A percentile compares a stretch with the other conserved stretches of the same genome.
Evolutionary conservation across 176 grass and related monocot species (phyloP).

Genomic region (Raddia guianensis): DNA sequence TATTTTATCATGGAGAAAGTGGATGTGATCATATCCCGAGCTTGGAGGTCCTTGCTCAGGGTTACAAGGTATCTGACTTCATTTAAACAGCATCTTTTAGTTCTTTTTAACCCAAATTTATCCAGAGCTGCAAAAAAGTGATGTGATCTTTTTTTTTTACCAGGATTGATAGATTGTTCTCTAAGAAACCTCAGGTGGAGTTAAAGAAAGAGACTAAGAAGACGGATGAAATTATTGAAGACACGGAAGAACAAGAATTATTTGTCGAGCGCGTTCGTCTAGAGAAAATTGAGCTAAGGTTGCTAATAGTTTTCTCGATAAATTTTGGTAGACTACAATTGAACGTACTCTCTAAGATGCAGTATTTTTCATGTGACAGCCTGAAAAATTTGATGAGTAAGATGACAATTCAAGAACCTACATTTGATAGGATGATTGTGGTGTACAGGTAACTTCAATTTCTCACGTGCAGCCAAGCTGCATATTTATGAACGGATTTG

Average conservation of each 20-base stretch:
- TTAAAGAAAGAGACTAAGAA: constrained; percentile 55
- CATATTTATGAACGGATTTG: constrained; percentile 33
- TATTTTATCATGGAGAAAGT: constrained; percentile 90
- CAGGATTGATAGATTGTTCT: constrained; percentile 65
- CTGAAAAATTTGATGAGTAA: constrained; percentile 64
- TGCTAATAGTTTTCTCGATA: constrained; percentile 4
- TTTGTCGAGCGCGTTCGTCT: constrained; percentile 71
- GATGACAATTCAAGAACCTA: constrained; percentile 95
- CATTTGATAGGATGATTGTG: constrained; percentile 93
- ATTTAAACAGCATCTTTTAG: constrained; percentile 8
- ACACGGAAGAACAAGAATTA: constrained; percentile 54
- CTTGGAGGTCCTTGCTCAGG: constrained; percentile 71
- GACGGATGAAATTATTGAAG: constrained; percentile 62
- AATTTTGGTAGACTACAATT: constrained; percentile 18
- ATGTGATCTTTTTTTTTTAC: constrained; percentile 23
- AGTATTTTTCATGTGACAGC: constrained; percentile 48
- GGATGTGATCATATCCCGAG: constrained; percentile 74
- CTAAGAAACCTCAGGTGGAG: constrained; percentile 43
- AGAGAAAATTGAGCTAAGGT: constrained; percentile 79
- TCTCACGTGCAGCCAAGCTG: constrained; percentile 5
- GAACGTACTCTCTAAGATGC: constrained; percentile 12
- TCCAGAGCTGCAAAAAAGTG: neutral
- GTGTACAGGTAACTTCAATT: constrained; percentile 73
- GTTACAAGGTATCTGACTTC: constrained; percentile 52
- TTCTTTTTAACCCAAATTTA: constrained; percentile 22